phyloP scores from a whole-genome alignment of 148 eudicot genomes.

The Diospyros lotus region DNA sequence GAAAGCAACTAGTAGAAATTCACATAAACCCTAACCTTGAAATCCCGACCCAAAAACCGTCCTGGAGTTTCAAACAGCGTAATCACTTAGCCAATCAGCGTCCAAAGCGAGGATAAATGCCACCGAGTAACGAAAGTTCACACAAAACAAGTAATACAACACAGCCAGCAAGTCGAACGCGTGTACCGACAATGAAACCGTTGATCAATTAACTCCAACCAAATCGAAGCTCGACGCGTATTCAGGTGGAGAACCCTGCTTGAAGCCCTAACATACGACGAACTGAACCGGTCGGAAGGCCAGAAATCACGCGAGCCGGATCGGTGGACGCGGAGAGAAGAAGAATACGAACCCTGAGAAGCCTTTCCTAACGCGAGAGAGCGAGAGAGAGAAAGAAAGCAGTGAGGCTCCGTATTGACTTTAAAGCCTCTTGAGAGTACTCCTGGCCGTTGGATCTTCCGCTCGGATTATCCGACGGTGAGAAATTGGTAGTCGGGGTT shows the following conservation, averaged over 20 bases:
- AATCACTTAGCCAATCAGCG: not conserved
- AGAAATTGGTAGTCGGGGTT: too few species aligned
- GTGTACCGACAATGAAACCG: not conserved
- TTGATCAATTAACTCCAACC: not conserved
- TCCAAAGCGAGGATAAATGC: not conserved
- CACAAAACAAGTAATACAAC: not conserved
- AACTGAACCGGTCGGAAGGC: not conserved
- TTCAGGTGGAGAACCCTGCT: not conserved
- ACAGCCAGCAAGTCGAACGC: not conserved
- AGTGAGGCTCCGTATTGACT: too few species aligned
- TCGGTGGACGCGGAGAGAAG: not conserved
- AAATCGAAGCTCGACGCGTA: constrained; percentile 11
- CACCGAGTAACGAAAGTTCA: not conserved
- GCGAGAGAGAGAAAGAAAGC: too few species aligned
- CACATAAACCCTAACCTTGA: constrained; percentile 15
- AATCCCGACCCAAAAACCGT: not conserved
- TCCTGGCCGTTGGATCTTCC: too few species aligned
- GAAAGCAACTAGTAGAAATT: not conserved
- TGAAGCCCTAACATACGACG: not conserved
- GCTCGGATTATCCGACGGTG: too few species aligned
- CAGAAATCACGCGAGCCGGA: not conserved
- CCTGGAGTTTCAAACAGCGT: not conserved
- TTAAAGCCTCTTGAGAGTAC: too few species aligned
- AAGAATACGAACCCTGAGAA: not conserved
- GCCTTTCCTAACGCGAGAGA: not conserved